Evolutionary conservation across 202 grass and related monocot species (phyloP), one percentile per base, ranked within the genome.

Genomic region (Cymbopogon flexuosus): DNA sequence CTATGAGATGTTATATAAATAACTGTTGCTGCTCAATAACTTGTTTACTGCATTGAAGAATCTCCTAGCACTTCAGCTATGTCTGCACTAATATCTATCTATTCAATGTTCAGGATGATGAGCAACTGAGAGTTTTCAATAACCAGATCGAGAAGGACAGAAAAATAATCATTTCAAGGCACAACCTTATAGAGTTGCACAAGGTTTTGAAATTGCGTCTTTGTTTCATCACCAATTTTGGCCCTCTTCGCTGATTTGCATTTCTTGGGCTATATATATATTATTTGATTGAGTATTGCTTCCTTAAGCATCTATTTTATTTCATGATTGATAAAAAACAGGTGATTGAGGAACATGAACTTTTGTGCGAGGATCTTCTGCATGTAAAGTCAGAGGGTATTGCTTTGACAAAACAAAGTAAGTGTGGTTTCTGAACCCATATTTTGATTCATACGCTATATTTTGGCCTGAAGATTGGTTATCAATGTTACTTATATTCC

Each of bases 321-420:
- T 24, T 78, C 23, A 72, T 73, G 30, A 77, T 85, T 68, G 15
- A 1, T 77, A 66, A 79, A 71, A 88, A 61, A n/a, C 73, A 97
- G 94, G 92, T 89, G 10, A 72, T 97, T 52, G 90, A 90, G 84
- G 90, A 88, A 41, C 79, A 97, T 85, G 76, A 59, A 13, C 67
- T 97, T 51, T 91, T 86, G 81, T 97, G 95, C 39, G 75, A 86
- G 62, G 85, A 94, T 83, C 90, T 98, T 87, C 74, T 91, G 82
- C 90, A 87, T 84, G 84, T 94, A 58, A 94, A 98, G 46, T 88
- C 78, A 75, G 95, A 98, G 70, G 79, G 84, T 74, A 84, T 94
- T 79, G 64, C 91, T 88, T 89, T 98, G 87, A 94, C 90, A 65
- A 93, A 85, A 73, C 76, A 83, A 90, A 94, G 94, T 97, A 91